These are phyloP conservation scores for Fusarium redolens DNA, from an alignment of 2,329 filamentous ascomycete species.

Conservation along the genomic window DNA sequence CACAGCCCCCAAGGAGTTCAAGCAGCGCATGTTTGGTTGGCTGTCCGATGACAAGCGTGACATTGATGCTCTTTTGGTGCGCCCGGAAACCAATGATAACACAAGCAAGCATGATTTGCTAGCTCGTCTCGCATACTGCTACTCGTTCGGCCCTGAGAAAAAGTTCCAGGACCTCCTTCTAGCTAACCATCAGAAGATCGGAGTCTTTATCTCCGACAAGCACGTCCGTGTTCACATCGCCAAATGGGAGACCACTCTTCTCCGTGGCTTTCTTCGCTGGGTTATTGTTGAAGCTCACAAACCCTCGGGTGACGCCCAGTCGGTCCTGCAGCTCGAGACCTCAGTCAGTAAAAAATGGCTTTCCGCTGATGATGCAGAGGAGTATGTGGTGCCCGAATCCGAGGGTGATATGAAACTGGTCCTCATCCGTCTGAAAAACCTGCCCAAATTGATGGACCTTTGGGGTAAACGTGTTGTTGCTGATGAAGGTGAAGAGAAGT, in stretches of 20 bases:
- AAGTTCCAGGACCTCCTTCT: accelerated
- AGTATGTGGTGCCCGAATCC: background rate
- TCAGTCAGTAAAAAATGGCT: too few species aligned
- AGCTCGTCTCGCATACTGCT: background rate
- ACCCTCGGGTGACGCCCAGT: background rate
- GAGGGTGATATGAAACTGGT: background rate
- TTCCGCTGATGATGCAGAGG: accelerated
- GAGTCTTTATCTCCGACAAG: background rate
- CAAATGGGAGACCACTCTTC: accelerated
- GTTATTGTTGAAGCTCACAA: background rate
- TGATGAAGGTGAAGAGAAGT: background rate
- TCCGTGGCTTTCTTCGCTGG: background rate
- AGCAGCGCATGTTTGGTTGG: too few species aligned
- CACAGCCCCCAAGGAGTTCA: too few species aligned
- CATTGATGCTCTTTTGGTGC: background rate
- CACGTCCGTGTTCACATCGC: accelerated
- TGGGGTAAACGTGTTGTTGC: background rate
- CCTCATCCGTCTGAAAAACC: background rate
- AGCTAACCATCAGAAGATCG: accelerated
- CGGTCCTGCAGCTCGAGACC: background rate
- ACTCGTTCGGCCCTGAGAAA: accelerated
- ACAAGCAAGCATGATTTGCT: accelerated
- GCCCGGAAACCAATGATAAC: accelerated
- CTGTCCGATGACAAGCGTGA: too few species aligned
- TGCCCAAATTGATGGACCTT: background rate